Percentiles rank a stretch among this genome's conserved stretches.
phyloP scores from a whole-genome alignment of 2,329 filamentous ascomycete genomes.

The Colletotrichum agaves region DNA sequence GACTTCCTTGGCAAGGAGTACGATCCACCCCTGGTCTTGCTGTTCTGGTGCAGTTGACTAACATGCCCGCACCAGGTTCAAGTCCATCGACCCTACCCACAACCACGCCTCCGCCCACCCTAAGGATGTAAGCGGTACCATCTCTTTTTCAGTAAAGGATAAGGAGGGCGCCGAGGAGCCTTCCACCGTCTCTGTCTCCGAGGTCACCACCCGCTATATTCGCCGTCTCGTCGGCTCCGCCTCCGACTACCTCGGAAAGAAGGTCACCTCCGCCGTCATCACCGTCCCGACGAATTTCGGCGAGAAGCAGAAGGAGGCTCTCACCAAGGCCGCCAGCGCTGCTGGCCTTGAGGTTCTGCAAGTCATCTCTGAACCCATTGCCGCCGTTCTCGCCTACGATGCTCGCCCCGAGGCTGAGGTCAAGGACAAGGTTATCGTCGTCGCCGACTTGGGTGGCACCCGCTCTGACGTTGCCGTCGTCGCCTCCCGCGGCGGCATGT shows the following conservation, averaged over 20 bases:
- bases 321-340: conserved; percentile 80
- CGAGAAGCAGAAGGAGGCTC: conserved; percentile 85
- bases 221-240: conserved; percentile 84
- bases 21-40: conserved; percentile 42
- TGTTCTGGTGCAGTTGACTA: conserved; percentile 36
- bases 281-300: conserved; percentile 94
- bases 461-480: conserved; percentile 92
- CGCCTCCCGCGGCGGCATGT: conserved; percentile 92
- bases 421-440: conserved; percentile 88
- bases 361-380: conserved; percentile 90
- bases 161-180: conserved; percentile 68
- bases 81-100: conserved; percentile 95
- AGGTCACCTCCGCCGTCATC: conserved; percentile 93
- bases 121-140: conserved; percentile 74
- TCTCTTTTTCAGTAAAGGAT: conserved; percentile 88
- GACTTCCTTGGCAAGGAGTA: conserved; percentile 96
- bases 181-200: conserved; percentile 79
- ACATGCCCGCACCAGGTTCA: conserved; percentile 69
- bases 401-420: conserved; percentile 79
- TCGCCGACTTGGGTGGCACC: conserved; percentile 92
- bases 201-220: conserved; percentile 87
- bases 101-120: conserved; percentile 95
- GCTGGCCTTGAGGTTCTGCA: conserved; percentile 91
- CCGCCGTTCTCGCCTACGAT: conserved; percentile 90
- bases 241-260: conserved; percentile 91